Percentiles rank a stretch among this genome's conserved stretches.
Evolutionary conservation across 257 asterid species (phyloP).

Genomic region (Solanum arcanum): DNA sequence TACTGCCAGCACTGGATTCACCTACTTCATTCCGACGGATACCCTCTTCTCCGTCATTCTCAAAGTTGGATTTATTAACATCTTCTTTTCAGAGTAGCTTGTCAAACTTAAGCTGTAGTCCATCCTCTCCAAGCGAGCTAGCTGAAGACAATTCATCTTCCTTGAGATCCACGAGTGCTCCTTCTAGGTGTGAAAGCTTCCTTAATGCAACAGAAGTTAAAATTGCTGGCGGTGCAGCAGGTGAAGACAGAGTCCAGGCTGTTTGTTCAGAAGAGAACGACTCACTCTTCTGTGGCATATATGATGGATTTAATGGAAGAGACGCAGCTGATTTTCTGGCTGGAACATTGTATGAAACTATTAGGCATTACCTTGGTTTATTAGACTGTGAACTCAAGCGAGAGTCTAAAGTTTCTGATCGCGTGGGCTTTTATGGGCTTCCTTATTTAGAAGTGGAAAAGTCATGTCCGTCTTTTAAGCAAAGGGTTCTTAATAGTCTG

Average conservation of each 20-base stretch:
- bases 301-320: constrained; percentile 91
- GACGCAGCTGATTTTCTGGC: constrained; percentile 98
- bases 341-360: constrained; percentile 68
- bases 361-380: constrained; percentile 48
- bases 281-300: constrained; percentile 79
- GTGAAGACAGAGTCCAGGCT: constrained; percentile 96
- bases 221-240: constrained; percentile 97
- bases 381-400: constrained; percentile 47
- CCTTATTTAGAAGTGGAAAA: background rate
- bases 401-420: constrained; percentile 17
- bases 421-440: background rate
- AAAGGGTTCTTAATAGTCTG: constrained; percentile 57
- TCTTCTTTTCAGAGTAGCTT: constrained; percentile 64
- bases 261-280: constrained; percentile 92
- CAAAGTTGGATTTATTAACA: constrained; percentile 39
- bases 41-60: constrained; percentile 58
- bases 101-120: constrained; percentile 79
- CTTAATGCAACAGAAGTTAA: constrained; percentile 59
- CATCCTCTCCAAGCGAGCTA: constrained; percentile 53
- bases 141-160: constrained; percentile 48
- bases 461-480: constrained; percentile 19
- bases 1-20: constrained; percentile 76
- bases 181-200: constrained; percentile 51
- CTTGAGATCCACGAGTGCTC: constrained; percentile 39
- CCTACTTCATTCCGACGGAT: constrained; percentile 79